Evolutionary conservation across 2,329 filamentous ascomycete genomes (phyloP).

Genomic region (Clarireedia paspali): DNA sequence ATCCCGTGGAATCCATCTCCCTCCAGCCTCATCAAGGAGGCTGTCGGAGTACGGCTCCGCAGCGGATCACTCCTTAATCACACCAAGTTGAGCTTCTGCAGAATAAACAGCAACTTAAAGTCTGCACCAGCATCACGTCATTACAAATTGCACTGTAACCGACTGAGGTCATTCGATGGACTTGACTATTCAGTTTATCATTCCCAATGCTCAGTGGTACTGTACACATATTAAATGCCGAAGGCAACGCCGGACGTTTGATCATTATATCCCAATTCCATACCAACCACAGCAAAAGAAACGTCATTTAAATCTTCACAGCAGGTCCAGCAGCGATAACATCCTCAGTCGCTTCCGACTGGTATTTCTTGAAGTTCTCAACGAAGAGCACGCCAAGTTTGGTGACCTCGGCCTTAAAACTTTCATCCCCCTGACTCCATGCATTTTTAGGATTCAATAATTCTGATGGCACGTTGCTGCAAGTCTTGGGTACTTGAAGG

Average conservation of each 20-base stretch:
- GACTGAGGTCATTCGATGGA: not conserved
- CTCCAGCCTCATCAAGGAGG: too few relatives aligned
- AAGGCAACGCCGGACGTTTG: conserved; percentile 4
- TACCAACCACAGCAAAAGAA: not conserved
- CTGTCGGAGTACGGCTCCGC: too few relatives aligned
- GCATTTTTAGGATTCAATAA: conserved; percentile 90
- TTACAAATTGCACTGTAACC: not conserved
- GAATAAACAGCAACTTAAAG: too few relatives aligned
- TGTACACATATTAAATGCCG: conserved; percentile 4
- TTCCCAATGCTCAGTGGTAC: not conserved
- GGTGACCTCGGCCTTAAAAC: conserved; percentile 80
- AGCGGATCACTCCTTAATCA: too few relatives aligned
- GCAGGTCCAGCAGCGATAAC: conserved; percentile 60
- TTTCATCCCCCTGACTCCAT: conserved; percentile 75
- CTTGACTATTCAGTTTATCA: not conserved
- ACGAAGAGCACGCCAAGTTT: conserved; percentile 87
- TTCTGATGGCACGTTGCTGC: conserved; percentile 81
- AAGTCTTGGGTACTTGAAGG: conserved; percentile 87
- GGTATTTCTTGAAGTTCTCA: conserved; percentile 97
- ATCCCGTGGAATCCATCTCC: too few relatives aligned
- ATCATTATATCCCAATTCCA: not conserved
- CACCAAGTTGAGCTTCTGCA: too few relatives aligned
- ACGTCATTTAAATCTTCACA: conserved; percentile 15
- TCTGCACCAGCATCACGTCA: too few relatives aligned
- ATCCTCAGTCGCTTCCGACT: conserved; percentile 71